Percentiles rank a stretch among this genome's conserved stretches.
phyloP scores from a whole-genome alignment of 1,139 yeast genomes.

The Torulaspora pretoriensis region DNA sequence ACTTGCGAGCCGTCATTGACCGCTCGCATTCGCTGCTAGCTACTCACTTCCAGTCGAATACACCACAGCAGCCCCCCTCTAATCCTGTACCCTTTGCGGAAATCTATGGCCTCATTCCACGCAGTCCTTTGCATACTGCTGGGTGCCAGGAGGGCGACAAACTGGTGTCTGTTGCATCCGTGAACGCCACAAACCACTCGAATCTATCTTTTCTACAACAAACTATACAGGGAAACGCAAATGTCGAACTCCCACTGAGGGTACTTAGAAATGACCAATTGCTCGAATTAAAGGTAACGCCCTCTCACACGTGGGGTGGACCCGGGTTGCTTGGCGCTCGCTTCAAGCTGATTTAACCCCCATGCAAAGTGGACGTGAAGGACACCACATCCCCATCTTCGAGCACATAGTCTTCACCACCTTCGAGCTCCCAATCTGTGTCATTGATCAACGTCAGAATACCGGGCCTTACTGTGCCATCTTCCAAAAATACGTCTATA shows the following conservation, averaged over 20 bases:
- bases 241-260: slow-evolving; percentile 20
- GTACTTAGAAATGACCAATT: slow-evolving; percentile 17
- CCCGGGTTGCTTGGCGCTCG: slow-evolving; percentile 74
- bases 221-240: slow-evolving; percentile 19
- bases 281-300: slow-evolving; percentile 40
- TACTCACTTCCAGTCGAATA: slow-evolving; percentile 38
- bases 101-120: slow-evolving; percentile 44
- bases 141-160: slow-evolving; percentile 44
- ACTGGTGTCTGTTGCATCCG: slow-evolving; percentile 49
- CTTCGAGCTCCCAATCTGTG: slow-evolving; percentile 96
- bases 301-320: slow-evolving; percentile 63
- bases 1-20: slow-evolving; percentile 50
- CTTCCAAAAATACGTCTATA: slow-evolving; percentile 72
- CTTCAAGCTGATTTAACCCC: slow-evolving; percentile 58
- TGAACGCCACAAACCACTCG: slow-evolving; percentile 52
- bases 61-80: slow-evolving; percentile 1
- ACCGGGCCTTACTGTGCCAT: slow-evolving; percentile 81
- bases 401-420: slow-evolving; percentile 72
- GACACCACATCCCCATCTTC: slow-evolving; percentile 75
- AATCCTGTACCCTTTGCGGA: slow-evolving; percentile 54
- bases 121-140: slow-evolving; percentile 49
- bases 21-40: slow-evolving; percentile 46
- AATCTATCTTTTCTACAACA: slow-evolving; percentile 36
- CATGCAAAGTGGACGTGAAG: slow-evolving; percentile 91
- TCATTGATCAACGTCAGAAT: slow-evolving; percentile 87